Evolutionary conservation across 192 early-diverging fungal genomes (phyloP), one percentile per base, ranked within the genome.

Genomic region (Martensiomyces pterosporus): DNA sequence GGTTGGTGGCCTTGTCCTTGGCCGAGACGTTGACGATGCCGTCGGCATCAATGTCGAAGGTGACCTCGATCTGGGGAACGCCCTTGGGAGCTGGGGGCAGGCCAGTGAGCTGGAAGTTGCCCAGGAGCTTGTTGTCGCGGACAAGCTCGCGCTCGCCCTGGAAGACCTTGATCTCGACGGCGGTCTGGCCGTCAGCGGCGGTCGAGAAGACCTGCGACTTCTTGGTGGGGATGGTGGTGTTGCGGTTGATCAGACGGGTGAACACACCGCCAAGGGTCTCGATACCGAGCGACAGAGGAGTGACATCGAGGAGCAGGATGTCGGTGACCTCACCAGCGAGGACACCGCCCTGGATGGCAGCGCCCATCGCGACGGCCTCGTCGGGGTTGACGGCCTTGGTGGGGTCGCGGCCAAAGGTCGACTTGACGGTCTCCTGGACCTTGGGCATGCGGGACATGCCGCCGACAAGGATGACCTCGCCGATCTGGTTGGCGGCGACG

Each of bases 191-290:
- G 64, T 98, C 96, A 27, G 92, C 92, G 9, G 96, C 93, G 32
- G 96, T 98, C 57, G 96, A 97, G 82, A 98, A 98, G 52, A 91
- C 83, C 75, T 98, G 96, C n/a, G 86, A 86, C 80, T 98, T 98
- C 80, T 98, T 98, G 74, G 96, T 98, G 21, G 96, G 96, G 53
- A 98, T 96, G 21, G 94, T 97, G 48, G 96, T 97, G 80, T 98
- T 98, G 52, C 94, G 82, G 76, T 84, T 91, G 77, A 98, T 98
- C 27, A 98, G 79, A 41, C 92, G 85, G 41, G 96, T 92, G 66
- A 98, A 97, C 47, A 98, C 93, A 54, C 95, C 96, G 56, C 96
- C 96, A 24, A 95, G 81, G 37, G 96, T 98, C 66, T 97, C 96
- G 62, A 98, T 97, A 72, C 96, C 96, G 43, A 98, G 85, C 14